Evolutionary conservation across 164 flowering plant genomes (phyloP).

Genomic region (Berberis thunbergii): DNA sequence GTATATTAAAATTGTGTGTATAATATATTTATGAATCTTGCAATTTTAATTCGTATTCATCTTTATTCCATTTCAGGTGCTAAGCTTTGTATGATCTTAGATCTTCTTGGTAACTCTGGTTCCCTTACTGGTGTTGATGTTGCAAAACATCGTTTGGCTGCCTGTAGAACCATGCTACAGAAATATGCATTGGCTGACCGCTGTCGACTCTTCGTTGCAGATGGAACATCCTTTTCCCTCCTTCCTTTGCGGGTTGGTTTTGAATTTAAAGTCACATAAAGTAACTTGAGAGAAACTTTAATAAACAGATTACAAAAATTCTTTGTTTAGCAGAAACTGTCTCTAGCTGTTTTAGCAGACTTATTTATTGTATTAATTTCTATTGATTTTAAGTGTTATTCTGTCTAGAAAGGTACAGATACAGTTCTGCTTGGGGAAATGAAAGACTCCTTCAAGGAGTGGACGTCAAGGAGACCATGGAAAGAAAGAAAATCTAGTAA

Average conservation of each 20-base stretch:
- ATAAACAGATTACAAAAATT: not conserved
- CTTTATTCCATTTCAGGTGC: constrained; percentile 50
- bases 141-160: constrained; percentile 85
- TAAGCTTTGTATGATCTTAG: constrained; percentile 83
- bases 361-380: constrained; percentile 1
- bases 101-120: constrained; percentile 73
- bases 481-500: constrained; percentile 72
- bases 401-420: constrained; percentile 33
- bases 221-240: constrained; percentile 79
- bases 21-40: too few species aligned
- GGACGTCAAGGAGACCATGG: constrained; percentile 71
- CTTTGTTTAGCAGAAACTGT: constrained; percentile 1
- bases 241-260: constrained; percentile 31
- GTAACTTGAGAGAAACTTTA: constrained; percentile 7
- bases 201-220: constrained; percentile 91
- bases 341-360: constrained; percentile 1
- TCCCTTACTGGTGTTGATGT: constrained; percentile 91
- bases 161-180: constrained; percentile 82
- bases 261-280: constrained; percentile 25
- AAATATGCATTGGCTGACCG: constrained; percentile 66
- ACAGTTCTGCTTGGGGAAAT: constrained; percentile 26
- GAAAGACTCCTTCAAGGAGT: constrained; percentile 42
- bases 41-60: not conserved
- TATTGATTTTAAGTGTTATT: constrained; percentile 12
- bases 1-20: too few species aligned